Conservation (phyloP, 2,329 filamentous ascomycete genomes). For the Akanthomyces uredinophilus region DNA sequence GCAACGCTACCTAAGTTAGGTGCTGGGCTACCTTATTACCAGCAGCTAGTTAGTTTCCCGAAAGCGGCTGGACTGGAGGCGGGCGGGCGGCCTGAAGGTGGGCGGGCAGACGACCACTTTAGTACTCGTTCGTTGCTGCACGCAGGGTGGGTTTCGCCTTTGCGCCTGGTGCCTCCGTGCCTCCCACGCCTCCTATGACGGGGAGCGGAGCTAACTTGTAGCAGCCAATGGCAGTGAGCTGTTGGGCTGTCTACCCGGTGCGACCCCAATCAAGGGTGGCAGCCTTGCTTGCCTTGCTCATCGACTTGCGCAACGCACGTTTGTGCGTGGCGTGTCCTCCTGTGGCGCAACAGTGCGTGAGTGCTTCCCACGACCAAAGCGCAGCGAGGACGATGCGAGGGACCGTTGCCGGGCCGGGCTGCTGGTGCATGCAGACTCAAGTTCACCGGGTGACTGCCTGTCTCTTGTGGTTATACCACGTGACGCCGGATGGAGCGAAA, state of each 20-base stretch:
- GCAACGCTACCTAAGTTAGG: neutral
- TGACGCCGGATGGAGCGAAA: constrained; percentile 5
- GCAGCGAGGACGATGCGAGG: neutral
- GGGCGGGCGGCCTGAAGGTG: neutral
- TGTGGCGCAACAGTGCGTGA: neutral
- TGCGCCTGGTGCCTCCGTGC: neutral
- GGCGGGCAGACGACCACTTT: constrained; percentile 12
- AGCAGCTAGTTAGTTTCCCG: constrained; percentile 8
- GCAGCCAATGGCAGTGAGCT: constrained; percentile 2
- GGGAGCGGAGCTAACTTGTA: neutral
- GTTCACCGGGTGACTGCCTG: neutral
- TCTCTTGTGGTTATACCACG: constrained; percentile 12
- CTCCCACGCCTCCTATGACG: too few species aligned
- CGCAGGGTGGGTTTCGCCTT: constrained; percentile 9
- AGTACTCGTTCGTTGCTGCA: constrained; percentile 2
- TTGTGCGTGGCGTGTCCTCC: neutral
- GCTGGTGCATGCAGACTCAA: neutral
- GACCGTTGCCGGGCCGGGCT: too few species aligned
- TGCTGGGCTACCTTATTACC: too few species aligned
- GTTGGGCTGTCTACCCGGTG: neutral
- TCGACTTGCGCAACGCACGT: neutral
- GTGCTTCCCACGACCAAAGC: too few species aligned
- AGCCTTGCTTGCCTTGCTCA: constrained; percentile 11
- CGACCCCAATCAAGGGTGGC: neutral
- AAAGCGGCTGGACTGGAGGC: constrained; percentile 9